Evolutionary conservation across 345 rosid genomes (phyloP), one percentile per base, ranked within the genome.

Genomic region (Luvunga scandens): DNA sequence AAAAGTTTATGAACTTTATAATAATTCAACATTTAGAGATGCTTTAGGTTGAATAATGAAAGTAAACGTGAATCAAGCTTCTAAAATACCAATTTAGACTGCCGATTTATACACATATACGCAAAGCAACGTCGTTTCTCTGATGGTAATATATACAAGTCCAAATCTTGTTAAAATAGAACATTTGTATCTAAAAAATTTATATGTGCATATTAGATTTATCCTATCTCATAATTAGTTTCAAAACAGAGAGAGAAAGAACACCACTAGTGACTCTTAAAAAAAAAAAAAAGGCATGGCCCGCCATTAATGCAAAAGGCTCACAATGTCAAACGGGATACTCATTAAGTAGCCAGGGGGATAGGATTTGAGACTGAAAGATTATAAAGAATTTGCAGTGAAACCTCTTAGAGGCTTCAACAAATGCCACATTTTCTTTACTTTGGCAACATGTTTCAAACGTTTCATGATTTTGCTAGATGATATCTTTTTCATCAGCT

Each of bases 381-480:
- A 55, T 76, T 53, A 9, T 9, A 27, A 30, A 34, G 28, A 72
- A 62, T 72, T 72, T 22, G 31, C 30, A 19, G 27, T 9, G 36
- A 60, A 73, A 39, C 57, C 39, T 73, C 36, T 39, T 61, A 39
- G 57, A 42, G 69, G 61, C 12, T 28, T 63, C 60, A 75, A 45
- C 24, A 75, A 71, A 36, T 42, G 75, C 66, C 80, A 27, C 79
- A 79, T 72, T 78, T 71, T 48, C 24, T 61, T 34, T 77, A 75
- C 77, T 75, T 82, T 75, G 66, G 66, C 42, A 74, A 81, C 79
- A 67, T 33, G 38, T 77, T 75, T 73, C 81, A 76, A 61, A 70
- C 73, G 30, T 74, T 75, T 81, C 75, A 81, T 83, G 75, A 86
- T 81, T 67, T 69, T 75, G 84, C 69, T 73, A 63, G 75, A 60